A percentile compares a stretch with the other conserved stretches of the same genome.
These are phyloP conservation scores for Starmerella sp. DNA, from an alignment of 805 yeast genomes.

Conservation along the genomic window DNA sequence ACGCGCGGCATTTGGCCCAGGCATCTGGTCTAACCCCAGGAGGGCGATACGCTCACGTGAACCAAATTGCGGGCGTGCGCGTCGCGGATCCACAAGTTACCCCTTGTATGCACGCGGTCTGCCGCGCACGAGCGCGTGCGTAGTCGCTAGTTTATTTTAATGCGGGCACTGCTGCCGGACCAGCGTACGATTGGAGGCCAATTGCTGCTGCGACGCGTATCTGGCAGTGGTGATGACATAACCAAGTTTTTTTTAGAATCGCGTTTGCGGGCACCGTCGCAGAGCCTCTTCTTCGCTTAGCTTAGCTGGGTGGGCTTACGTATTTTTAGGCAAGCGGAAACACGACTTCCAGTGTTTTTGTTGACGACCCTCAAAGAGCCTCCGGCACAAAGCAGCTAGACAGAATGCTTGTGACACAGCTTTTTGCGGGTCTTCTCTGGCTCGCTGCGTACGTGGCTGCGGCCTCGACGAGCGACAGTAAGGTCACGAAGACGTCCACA, in stretches of 20 bases:
- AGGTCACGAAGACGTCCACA: constrained; percentile 23
- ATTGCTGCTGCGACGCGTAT: too few relatives aligned
- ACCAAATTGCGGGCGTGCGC: too few relatives aligned
- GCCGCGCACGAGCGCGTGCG: too few relatives aligned
- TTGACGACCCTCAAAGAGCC: neutral
- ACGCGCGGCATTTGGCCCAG: too few relatives aligned
- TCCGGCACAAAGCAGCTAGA: neutral
- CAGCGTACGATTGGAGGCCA: too few relatives aligned
- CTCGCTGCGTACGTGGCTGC: neutral
- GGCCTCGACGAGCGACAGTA: neutral
- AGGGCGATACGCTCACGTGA: too few relatives aligned
- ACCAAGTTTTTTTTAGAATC: neutral
- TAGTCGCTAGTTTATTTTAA: too few relatives aligned
- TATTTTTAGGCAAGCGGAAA: neutral
- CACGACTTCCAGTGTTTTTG: neutral
- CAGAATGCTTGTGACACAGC: constrained; percentile 1
- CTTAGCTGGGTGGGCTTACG: neutral
- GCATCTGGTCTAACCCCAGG: too few relatives aligned
- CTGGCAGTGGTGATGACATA: neutral
- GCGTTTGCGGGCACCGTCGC: neutral
- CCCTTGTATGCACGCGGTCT: too few relatives aligned
- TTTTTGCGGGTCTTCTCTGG: constrained; percentile 2
- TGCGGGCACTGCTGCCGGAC: too few relatives aligned
- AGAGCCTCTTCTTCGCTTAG: neutral
- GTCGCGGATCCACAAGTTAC: too few relatives aligned